These are phyloP conservation scores for Oryza glumipatula DNA, from an alignment of 176 grass and related monocot species.

Conservation along the genomic window DNA sequence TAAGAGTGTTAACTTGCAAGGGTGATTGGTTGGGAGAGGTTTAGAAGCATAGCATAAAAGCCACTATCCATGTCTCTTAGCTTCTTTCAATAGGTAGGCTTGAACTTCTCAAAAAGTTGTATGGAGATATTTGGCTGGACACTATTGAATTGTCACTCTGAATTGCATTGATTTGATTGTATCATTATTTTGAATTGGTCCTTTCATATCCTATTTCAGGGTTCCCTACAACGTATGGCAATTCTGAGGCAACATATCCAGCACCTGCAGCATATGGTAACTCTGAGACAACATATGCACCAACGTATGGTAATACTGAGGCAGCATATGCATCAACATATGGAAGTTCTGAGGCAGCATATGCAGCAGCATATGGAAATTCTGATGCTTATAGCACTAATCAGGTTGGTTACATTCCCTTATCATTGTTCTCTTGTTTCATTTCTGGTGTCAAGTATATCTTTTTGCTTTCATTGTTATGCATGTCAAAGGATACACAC, in stretches of 20 bases:
- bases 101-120: not conserved
- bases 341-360: constrained; percentile 41
- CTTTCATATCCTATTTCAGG: constrained; percentile 47
- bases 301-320: constrained; percentile 45
- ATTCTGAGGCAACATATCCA: constrained; percentile 44
- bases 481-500: constrained; percentile 1
- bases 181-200: constrained; percentile 2
- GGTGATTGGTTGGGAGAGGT: not conserved
- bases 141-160: constrained; percentile 1
- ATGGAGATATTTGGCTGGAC: not conserved
- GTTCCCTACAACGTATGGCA: constrained; percentile 49
- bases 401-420: constrained; percentile 53
- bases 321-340: constrained; percentile 37
- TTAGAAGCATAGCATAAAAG: not conserved
- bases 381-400: constrained; percentile 58
- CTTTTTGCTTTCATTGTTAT: constrained; percentile 12
- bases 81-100: not conserved
- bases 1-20: not conserved
- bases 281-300: constrained; percentile 48
- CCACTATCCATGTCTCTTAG: not conserved
- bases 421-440: constrained; percentile 27
- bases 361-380: constrained; percentile 37
- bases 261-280: constrained; percentile 45
- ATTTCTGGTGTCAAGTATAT: not conserved
- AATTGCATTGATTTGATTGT: constrained; percentile 19